Percentiles rank a stretch among this genome's conserved stretches.
phyloP scores from a whole-genome alignment of 2,329 filamentous ascomycete genomes.

The Colletotrichum sublineola region DNA sequence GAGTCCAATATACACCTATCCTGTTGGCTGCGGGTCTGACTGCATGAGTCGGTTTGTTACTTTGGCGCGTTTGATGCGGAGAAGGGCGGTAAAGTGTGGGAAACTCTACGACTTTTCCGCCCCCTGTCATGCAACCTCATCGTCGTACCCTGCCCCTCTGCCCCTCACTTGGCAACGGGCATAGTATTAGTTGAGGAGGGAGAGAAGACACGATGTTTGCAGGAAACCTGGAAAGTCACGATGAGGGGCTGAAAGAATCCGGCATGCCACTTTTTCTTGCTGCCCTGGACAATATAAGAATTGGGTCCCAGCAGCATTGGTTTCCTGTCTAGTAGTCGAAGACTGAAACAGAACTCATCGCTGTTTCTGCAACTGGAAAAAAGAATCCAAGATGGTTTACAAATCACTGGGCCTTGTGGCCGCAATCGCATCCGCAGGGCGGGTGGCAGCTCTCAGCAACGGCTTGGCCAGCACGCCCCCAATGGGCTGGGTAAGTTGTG shows the following conservation, averaged over 20 bases:
- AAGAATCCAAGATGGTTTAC: conserved; percentile 7
- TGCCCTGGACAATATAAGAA: conserved; percentile 28
- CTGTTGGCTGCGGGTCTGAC: conserved; percentile 5
- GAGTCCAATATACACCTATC: neutral
- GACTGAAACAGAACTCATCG: neutral
- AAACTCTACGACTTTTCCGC: conserved; percentile 35
- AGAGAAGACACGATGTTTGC: neutral
- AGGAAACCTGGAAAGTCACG: conserved; percentile 3
- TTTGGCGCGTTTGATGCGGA: conserved; percentile 6
- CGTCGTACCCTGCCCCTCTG: conserved; percentile 26
- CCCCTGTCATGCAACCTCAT: conserved; percentile 17
- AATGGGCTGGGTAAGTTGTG: conserved; percentile 43
- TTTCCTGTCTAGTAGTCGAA: neutral
- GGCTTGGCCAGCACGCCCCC: conserved; percentile 43
- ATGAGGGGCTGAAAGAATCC: conserved; percentile 24
- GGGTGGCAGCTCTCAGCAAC: conserved; percentile 41
- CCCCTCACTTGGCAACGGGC: conserved; percentile 36
- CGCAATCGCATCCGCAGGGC: conserved; percentile 29
- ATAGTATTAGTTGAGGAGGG: conserved; percentile 15
- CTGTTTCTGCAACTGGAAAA: neutral
- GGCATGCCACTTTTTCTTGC: conserved; percentile 22
- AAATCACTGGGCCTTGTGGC: conserved; percentile 29
- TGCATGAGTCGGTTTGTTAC: conserved; percentile 28
- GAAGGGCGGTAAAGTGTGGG: conserved; percentile 35
- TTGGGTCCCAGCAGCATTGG: neutral